Percentiles rank a stretch among this genome's conserved stretches.
These are phyloP conservation scores for Carex pumila DNA, from an alignment of 176 grass and related monocot genomes.

Conservation along the genomic window DNA sequence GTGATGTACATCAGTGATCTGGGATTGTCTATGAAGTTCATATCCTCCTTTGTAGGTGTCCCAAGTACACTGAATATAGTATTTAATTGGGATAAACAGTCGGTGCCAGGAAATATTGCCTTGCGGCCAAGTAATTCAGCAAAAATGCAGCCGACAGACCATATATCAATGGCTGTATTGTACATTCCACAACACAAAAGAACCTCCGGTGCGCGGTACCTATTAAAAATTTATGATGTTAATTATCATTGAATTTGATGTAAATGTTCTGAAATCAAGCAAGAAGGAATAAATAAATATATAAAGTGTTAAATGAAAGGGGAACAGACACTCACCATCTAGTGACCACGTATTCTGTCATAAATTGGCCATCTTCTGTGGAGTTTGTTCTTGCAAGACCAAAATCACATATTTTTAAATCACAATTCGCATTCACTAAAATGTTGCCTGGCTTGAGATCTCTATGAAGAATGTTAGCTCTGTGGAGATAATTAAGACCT, in stretches of 20 bases:
- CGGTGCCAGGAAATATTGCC: conserved; percentile 26
- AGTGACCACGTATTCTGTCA: conserved; percentile 40
- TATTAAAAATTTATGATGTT: neutral
- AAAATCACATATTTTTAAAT: conserved; percentile 40
- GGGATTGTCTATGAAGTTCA: conserved; percentile 27
- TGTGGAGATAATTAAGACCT: conserved; percentile 35
- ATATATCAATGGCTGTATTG: conserved; percentile 28
- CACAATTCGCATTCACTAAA: conserved; percentile 30
- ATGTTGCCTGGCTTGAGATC: conserved; percentile 38
- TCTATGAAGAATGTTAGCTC: conserved; percentile 30
- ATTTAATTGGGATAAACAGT: conserved; percentile 24
- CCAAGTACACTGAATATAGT: conserved; percentile 30
- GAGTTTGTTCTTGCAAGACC: conserved; percentile 26
- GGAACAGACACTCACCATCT: neutral
- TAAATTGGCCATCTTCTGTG: conserved; percentile 14
- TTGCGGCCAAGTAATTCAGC: conserved; percentile 35
- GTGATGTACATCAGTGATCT: conserved; percentile 21
- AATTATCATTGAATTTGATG: neutral
- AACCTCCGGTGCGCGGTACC: conserved; percentile 34
- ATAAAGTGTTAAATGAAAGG: neutral
- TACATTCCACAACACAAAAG: conserved; percentile 31
- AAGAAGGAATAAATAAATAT: neutral
- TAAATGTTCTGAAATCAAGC: neutral
- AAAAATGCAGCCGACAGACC: conserved; percentile 39
- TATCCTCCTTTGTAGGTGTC: conserved; percentile 24